These are phyloP conservation scores for Fusarium luffae DNA, from an alignment of 2,329 filamentous ascomycete species.

Conservation along the genomic window DNA sequence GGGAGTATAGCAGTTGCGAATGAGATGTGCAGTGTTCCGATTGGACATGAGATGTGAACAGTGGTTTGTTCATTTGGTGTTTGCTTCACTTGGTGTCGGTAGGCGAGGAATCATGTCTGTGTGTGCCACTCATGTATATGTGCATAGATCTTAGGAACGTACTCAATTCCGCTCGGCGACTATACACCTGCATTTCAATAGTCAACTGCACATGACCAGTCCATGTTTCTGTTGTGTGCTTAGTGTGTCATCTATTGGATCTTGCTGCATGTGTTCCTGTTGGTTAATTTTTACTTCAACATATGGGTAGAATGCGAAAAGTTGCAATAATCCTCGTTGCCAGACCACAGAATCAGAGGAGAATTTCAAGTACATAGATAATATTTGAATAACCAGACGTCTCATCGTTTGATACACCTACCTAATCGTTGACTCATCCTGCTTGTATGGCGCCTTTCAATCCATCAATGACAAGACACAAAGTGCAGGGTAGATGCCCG, in stretches of 20 bases:
- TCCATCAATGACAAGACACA: background rate
- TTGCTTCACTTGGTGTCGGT: background rate
- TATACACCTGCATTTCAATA: no score
- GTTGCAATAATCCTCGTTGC: background rate
- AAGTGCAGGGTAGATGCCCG: slow-evolving; percentile 11
- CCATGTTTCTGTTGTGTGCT: background rate
- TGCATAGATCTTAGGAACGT: background rate
- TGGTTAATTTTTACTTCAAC: background rate
- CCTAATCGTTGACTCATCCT: background rate
- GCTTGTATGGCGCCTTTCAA: background rate
- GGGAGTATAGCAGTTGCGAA: background rate
- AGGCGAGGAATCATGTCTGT: background rate
- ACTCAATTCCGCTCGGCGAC: background rate
- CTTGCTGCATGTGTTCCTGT: no score
- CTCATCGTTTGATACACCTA: no score
- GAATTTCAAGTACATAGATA: background rate
- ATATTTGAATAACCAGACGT: background rate
- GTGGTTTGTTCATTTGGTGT: background rate
- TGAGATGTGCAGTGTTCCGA: background rate
- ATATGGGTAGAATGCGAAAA: background rate
- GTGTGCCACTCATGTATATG: background rate
- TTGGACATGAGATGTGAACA: background rate
- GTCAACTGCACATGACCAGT: accelerated
- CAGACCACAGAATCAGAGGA: background rate
- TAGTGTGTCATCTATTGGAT: no score